Evolutionary conservation across 1,284 basidiomycete genomes (phyloP), one percentile per base, ranked within the genome.

Genomic region (Ceratobasidium papillatum): DNA sequence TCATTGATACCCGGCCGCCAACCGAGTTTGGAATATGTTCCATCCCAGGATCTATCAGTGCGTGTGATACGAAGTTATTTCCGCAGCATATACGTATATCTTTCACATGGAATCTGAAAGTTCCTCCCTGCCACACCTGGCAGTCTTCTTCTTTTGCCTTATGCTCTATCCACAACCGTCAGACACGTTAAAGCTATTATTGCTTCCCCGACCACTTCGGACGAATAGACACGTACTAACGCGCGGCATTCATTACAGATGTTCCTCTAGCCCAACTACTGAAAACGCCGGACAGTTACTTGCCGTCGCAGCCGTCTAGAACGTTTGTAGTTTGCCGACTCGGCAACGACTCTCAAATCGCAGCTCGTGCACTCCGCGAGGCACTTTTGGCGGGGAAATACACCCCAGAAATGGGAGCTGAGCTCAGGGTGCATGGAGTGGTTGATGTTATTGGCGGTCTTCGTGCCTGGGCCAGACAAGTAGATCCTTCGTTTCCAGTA

Each of bases 341-440:
- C 25, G 96, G 97, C 0, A 99, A 98, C 80, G 97, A 99, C 81
- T 98, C 95, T 0, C 92, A 95, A 79, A 86, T 95, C 47, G 96
- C 95, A 36, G 94, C 91, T 0, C 85, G 89, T 22, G 89, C 89
- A 0, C 80, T 97, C 41, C 84, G 79, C 3, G 75, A 78, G 3
- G 72, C 19, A 71, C 59, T 69, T 32, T 38, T 12, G 19, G 45
- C 14, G 36, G 38, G 12, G 38, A 64, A 8, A 47, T 36, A 59
- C 56, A 22, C 32, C 11, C 19, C 36, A n/a, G 19, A 41, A 64
- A 22, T 12, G 30, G 78, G 82, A 78, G 30, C 77, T 80, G 22
- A 77, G 78, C 45, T 59, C 75, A 3, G 78, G 62, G 22, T 74
- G 81, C n/a, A 79, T 83, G 25, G 82, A 14, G 41, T 94, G 19